phyloP scores from a whole-genome alignment of 2,329 filamentous ascomycete species.

The Fusarium haematococcum region DNA sequence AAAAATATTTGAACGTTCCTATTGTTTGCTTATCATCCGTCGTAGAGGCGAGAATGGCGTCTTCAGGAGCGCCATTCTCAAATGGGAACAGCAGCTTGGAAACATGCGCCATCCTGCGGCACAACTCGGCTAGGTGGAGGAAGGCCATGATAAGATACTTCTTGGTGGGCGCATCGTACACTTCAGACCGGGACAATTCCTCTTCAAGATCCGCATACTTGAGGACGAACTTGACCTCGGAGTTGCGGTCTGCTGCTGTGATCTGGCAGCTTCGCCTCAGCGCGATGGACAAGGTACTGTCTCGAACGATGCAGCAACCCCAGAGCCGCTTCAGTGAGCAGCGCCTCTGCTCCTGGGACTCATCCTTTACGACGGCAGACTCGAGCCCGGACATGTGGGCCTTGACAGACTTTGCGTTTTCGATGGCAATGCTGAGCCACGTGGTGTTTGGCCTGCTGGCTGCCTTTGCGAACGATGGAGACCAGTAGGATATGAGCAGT shows the following conservation, averaged over 20 bases:
- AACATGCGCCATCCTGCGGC: neutral
- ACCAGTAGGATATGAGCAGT: neutral
- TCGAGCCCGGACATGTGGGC: constrained; percentile 14
- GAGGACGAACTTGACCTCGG: neutral
- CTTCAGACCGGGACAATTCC: neutral
- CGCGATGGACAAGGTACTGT: constrained; percentile 22
- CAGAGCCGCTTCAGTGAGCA: constrained; percentile 26
- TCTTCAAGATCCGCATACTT: neutral
- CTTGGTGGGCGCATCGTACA: neutral
- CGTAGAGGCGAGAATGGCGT: neutral
- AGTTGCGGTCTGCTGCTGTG: neutral
- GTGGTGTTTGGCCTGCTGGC: neutral
- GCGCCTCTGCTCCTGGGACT: constrained; percentile 16
- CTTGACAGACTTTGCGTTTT: neutral
- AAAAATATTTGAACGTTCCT: neutral
- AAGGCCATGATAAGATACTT: neutral
- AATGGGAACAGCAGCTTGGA: neutral
- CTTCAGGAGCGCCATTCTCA: neutral
- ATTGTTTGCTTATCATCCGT: neutral
- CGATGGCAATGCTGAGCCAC: neutral
- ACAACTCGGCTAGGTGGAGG: neutral
- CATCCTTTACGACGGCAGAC: neutral
- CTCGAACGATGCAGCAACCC: constrained; percentile 34
- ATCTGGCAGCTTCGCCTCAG: neutral
- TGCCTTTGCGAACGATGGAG: neutral